Evolutionary conservation across 192 early-diverging fungal species (phyloP), one percentile per base, ranked within the genome.

Genomic region (Borealophlyctis nickersoniae): DNA sequence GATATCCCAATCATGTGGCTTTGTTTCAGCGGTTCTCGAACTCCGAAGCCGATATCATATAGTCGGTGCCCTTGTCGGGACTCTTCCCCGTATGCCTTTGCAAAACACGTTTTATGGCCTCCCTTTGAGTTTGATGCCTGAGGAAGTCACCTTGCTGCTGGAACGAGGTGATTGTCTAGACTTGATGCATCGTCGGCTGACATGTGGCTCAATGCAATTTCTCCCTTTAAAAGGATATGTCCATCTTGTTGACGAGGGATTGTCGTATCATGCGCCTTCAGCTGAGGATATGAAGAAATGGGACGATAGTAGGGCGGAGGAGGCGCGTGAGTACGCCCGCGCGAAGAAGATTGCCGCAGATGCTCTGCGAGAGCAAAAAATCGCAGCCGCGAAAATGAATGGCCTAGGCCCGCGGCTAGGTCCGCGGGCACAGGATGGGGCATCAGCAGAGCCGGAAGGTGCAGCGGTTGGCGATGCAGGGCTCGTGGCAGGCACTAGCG

Each of bases 51-150:
- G 78, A 9, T 66, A 82, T 50, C 75, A 80, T 27, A 83, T 92
- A 24, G 76, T 89, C 14, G 90, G 91, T 5, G 77, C 87, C 0
- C 69, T 91, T 14, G 72, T 85, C 4, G 92, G 89, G 2, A 82
- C 82, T 13, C 74, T 91, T 1, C 86, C 89, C 4, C 63, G 77
- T 13, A 81, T 78, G 56, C 88, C 92, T 0, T 66, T 87, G 61
- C 92, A 94, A 71, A 94, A 91, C 73, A 79, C 75, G 16, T 90
- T 87, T 66, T 86, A 85, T 63, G 85, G 84, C 0, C 70, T 94
- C 23, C 92, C 92, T 0, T 71, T 92, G 1, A 33, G 81, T 4
- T 72, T 94, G n/a, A 61, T 88, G 27, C 84, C 84, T 14, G 92
- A 92, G 55, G 90, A 92, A 59, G 77, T 87, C 0, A 78, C 81